Evolutionary conservation across 306 rosid species (phyloP).

Genomic region (Cucurbita argyrosperma): DNA sequence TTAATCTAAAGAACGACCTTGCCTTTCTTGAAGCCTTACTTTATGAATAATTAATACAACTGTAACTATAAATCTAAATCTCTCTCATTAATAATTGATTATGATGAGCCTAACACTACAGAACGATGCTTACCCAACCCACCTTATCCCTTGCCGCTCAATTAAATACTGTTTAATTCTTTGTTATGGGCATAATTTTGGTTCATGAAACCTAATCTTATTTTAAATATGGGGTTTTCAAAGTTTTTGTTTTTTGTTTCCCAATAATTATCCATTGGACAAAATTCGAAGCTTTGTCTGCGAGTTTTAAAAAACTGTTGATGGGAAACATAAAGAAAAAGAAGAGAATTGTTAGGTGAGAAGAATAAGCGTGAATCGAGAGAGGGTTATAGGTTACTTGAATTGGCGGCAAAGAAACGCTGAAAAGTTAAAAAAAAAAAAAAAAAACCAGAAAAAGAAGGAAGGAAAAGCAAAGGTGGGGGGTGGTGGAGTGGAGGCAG

Average conservation of each 20-base stretch:
- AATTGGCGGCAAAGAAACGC: conserved; percentile 4
- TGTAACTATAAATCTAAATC: neutral
- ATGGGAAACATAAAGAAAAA: neutral
- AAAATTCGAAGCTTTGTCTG: neutral
- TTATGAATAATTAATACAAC: neutral
- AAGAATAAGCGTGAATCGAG: neutral
- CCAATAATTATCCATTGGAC: too few relatives aligned
- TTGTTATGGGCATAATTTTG: neutral
- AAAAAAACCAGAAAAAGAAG: neutral
- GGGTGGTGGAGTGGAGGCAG: neutral
- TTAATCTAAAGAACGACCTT: too few relatives aligned
- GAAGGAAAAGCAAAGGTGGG: neutral
- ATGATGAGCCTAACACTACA: neutral
- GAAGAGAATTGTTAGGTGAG: neutral
- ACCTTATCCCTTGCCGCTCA: neutral
- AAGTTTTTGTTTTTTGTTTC: too few relatives aligned
- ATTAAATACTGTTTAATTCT: neutral
- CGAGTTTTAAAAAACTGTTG: neutral
- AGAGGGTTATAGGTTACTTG: neutral
- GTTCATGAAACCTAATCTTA: neutral
- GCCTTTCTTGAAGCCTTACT: neutral
- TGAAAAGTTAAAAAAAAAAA: conserved; percentile 6
- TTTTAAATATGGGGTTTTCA: neutral
- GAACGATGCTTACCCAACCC: neutral
- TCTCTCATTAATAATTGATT: conserved; percentile 1